These are phyloP conservation scores for Moringa oleifera DNA, from an alignment of 345 rosid species.

Conservation along the genomic window DNA sequence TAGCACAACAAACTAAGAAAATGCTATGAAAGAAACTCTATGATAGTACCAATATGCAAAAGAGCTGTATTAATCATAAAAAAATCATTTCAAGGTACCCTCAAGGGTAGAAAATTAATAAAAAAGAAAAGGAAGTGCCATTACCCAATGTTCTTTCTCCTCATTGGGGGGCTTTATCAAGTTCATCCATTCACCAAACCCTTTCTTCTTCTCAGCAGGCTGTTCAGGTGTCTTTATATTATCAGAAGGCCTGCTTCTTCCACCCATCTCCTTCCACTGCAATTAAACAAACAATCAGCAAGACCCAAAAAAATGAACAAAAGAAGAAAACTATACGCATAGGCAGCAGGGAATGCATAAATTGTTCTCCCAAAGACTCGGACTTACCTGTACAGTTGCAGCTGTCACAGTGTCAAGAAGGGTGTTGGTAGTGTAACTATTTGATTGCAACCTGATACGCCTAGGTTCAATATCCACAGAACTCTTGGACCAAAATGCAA, in stretches of 20 bases:
- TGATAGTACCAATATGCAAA: not conserved
- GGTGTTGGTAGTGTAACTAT: conserved; percentile 77
- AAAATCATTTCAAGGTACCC: no score
- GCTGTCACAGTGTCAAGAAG: conserved; percentile 94
- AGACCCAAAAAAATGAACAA: not conserved
- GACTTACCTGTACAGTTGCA: conserved; percentile 88
- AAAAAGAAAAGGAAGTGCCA: not conserved
- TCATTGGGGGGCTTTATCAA: conserved; percentile 81
- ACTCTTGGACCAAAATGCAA: conserved; percentile 98
- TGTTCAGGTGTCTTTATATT: conserved; percentile 50
- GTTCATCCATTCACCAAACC: conserved; percentile 85
- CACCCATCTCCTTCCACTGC: conserved; percentile 96
- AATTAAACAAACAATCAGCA: not conserved
- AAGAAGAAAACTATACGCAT: conserved; percentile 2
- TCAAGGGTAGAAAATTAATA: no score
- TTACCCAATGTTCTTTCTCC: conserved; percentile 96
- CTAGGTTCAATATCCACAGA: conserved; percentile 87
- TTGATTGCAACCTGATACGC: conserved; percentile 93
- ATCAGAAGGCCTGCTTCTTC: conserved; percentile 58
- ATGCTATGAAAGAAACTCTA: no score
- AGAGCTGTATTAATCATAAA: no score
- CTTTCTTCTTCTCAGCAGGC: conserved; percentile 71
- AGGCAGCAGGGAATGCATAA: not conserved
- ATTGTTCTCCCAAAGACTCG: not conserved
- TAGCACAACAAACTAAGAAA: conserved; percentile 8